phyloP scores from a whole-genome alignment of 306 rosid genomes.

The Myrica gale region DNA sequence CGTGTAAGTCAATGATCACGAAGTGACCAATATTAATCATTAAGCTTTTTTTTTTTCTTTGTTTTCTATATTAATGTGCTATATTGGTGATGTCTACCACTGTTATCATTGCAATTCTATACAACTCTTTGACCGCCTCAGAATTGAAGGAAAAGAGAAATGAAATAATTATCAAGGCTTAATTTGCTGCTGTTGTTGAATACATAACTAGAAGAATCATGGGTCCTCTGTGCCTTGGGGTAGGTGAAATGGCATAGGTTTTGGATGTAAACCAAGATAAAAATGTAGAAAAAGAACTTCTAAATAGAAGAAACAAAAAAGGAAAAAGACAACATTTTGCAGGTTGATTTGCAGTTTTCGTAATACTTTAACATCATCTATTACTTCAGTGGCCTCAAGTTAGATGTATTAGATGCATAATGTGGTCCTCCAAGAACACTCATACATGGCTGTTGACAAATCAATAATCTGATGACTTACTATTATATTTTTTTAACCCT shows the following conservation, averaged over 20 bases:
- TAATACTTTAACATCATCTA: neutral
- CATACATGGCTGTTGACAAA: neutral
- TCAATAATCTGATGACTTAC: too few species aligned
- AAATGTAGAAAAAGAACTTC: too few species aligned
- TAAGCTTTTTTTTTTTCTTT: neutral
- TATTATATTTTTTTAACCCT: neutral
- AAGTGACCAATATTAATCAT: neutral
- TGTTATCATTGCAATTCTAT: neutral
- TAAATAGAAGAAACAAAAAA: too few species aligned
- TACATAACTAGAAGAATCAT: too few species aligned
- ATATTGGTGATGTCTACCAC: conserved; percentile 5
- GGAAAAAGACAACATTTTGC: neutral
- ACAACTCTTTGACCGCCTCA: neutral
- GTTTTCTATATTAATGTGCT: neutral
- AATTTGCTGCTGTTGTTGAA: neutral
- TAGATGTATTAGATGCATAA: neutral
- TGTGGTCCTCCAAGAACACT: neutral
- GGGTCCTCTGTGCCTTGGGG: too few species aligned
- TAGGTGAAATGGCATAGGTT: too few species aligned
- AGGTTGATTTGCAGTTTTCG: neutral
- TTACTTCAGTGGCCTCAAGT: neutral
- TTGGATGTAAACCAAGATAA: too few species aligned
- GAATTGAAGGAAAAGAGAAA: neutral
- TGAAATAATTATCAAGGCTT: neutral
- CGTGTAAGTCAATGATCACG: conserved; percentile 49